These are phyloP conservation scores for Gracilaria vermiculophylla DNA, from an alignment of 23 red algal genomes.

Conservation along the genomic window DNA sequence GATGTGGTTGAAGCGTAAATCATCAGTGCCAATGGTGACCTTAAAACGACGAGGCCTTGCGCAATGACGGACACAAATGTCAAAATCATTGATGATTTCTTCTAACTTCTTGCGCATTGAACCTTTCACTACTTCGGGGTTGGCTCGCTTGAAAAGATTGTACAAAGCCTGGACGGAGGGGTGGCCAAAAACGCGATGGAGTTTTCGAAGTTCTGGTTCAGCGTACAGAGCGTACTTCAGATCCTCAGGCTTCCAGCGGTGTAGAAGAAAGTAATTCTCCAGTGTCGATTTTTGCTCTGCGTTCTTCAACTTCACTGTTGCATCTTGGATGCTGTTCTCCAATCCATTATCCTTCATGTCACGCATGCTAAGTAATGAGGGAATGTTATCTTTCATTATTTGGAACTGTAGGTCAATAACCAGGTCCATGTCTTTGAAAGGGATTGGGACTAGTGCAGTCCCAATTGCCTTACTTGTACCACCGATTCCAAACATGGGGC, in stretches of 20 bases:
- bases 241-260: slow-evolving; percentile 11
- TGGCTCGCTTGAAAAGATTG: not conserved
- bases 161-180: not conserved
- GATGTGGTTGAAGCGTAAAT: slow-evolving; percentile 1
- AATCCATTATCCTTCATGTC: slow-evolving; percentile 2
- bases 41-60: slow-evolving; percentile 7
- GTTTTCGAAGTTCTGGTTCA: not conserved
- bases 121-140: not conserved
- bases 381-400: not conserved
- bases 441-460: not conserved
- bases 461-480: slow-evolving; percentile 1
- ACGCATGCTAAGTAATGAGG: not conserved
- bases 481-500: not conserved
- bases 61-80: not conserved
- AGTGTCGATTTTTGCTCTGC: not conserved
- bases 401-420: not conserved
- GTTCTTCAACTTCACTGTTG: not conserved
- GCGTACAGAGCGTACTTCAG: not conserved
- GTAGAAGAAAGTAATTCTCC: slow-evolving; percentile 30
- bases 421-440: not conserved
- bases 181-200: slow-evolving; percentile 26
- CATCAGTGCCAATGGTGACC: slow-evolving; percentile 15
- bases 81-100: not conserved
- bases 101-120: not conserved
- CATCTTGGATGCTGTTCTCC: not conserved